Base-by-base conservation (phyloP, 179 eudicot species). In the Silene coronaria region DNA sequence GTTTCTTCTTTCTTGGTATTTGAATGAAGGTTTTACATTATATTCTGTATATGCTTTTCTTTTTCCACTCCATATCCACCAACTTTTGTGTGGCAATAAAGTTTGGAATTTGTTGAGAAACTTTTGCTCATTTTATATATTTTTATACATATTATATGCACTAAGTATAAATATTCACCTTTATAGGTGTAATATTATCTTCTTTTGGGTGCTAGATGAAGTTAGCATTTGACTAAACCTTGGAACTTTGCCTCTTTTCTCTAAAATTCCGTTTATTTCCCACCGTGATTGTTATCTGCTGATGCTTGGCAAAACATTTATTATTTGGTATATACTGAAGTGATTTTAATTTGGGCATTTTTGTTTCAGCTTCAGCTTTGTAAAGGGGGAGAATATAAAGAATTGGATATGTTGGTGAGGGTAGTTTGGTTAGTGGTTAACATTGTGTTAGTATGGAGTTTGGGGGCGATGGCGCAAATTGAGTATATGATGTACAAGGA, bases 401-500 rank as follows among this genome's bases (percentile, higher is more conserved):
- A 57, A 17, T 69, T 58, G 57, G 59, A 71, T 21, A 80, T 80
- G 81, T 38, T 57, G 34, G 48, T 28, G 21, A 42, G 74, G 84
- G 19, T 36, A 9, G 60, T 67, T 61, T 78, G 80, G 84, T 70
- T 80, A 30, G 79, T 72, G 74, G 62, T 76, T 24, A 70, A 26
- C 61, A 19, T 74, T 19, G 30, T 83, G 55, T 48, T 85, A 63
- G 57, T 72, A 51, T 83, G 71, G 73, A 42, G 71, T 61, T 81
- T 77, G 75, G 68, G 78, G 64, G 81, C 38, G 14, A 30, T 36
- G n/a, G 86, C 86, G 36, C 82, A 87, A 70, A 80, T 78, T 19
- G 88, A 78, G 59, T 82, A 82, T 81, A 72, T 78, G 73, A 59
- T 78, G 14, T 92, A 91, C 83, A 91, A 88, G 82, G 92, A 92